These are phyloP conservation scores for Barnettozyma botsteinii DNA, from an alignment of 805 yeast genomes.

Conservation along the genomic window DNA sequence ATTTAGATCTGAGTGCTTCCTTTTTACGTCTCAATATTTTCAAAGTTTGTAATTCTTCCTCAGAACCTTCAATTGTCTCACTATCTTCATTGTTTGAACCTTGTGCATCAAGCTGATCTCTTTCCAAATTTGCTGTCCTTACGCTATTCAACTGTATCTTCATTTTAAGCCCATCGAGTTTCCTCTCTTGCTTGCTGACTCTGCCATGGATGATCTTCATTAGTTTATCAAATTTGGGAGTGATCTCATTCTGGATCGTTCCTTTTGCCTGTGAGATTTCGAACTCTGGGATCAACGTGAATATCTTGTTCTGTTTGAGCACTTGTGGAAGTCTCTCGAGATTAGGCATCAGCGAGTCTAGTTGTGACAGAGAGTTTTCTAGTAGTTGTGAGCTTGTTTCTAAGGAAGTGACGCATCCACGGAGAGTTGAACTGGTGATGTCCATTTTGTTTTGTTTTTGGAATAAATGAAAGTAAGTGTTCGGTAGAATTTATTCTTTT, in stretches of 20 bases:
- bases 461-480: too few relatives aligned
- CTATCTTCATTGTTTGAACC: conserved; percentile 9
- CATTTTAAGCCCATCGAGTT: conserved; percentile 26
- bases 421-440: conserved; percentile 11
- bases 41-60: conserved; percentile 33
- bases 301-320: conserved; percentile 40
- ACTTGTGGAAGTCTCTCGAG: conserved; percentile 34
- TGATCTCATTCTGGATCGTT: conserved; percentile 31
- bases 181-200: conserved; percentile 30
- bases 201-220: conserved; percentile 30
- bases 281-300: conserved; percentile 45
- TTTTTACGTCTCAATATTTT: conserved; percentile 37
- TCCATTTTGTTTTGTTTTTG: conserved; percentile 1
- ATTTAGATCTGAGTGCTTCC: conserved; percentile 37
- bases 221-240: conserved; percentile 36
- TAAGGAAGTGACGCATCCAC: conserved; percentile 30
- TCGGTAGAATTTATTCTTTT: too few relatives aligned
- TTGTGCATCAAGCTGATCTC: conserved; percentile 15
- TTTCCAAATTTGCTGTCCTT: conserved; percentile 28
- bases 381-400: conserved; percentile 32
- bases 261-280: conserved; percentile 38
- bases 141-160: conserved; percentile 37
- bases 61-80: conserved; percentile 27
- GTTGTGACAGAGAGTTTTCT: conserved; percentile 27
- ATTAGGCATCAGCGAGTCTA: conserved; percentile 33